Conservation (phyloP, 2,329 filamentous ascomycete species). For the Leptographium flavum region DNA sequence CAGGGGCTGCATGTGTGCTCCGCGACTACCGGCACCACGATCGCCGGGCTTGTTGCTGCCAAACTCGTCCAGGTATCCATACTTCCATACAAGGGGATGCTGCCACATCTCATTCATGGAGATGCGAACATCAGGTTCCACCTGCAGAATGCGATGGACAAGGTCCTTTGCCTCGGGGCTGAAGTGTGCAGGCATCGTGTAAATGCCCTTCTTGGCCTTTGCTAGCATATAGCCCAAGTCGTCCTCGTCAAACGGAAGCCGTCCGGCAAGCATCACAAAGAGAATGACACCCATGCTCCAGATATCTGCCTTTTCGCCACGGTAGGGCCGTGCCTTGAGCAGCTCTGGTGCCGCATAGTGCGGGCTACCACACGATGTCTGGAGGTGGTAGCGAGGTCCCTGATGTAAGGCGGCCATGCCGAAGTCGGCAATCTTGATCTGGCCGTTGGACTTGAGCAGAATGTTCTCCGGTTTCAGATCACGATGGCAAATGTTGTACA, state of each 20-base stretch:
- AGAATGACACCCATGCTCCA: slow-evolving; percentile 91
- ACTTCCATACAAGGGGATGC: slow-evolving; percentile 76
- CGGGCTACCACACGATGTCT: slow-evolving; percentile 86
- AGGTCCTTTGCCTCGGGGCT: slow-evolving; percentile 61
- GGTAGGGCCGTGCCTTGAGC: slow-evolving; percentile 62
- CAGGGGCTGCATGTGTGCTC: slow-evolving; percentile 42
- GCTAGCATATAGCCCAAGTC: slow-evolving; percentile 48
- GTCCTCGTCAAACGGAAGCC: slow-evolving; percentile 66
- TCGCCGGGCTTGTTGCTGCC: slow-evolving; percentile 37
- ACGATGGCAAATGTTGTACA: slow-evolving; percentile 88
- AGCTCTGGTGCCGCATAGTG: slow-evolving; percentile 95
- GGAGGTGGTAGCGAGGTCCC: slow-evolving; percentile 61
- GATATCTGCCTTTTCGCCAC: slow-evolving; percentile 75
- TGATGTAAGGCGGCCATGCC: slow-evolving; percentile 91
- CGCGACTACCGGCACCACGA: slow-evolving; percentile 39
- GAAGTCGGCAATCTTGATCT: slow-evolving; percentile 92
- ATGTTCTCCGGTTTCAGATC: slow-evolving; percentile 98
- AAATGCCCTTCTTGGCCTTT: slow-evolving; percentile 44
- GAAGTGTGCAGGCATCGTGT: slow-evolving; percentile 47
- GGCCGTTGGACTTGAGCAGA: slow-evolving; percentile 57
- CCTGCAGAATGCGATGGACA: slow-evolving; percentile 63
- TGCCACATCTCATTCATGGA: slow-evolving; percentile 69
- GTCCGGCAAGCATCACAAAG: slow-evolving; percentile 73
- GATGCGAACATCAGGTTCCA: slow-evolving; percentile 67
- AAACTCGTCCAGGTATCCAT: slow-evolving; percentile 58